These are phyloP conservation scores for Sugiyamaella japonica DNA, from an alignment of 1,139 yeast genomes.

Conservation along the genomic window DNA sequence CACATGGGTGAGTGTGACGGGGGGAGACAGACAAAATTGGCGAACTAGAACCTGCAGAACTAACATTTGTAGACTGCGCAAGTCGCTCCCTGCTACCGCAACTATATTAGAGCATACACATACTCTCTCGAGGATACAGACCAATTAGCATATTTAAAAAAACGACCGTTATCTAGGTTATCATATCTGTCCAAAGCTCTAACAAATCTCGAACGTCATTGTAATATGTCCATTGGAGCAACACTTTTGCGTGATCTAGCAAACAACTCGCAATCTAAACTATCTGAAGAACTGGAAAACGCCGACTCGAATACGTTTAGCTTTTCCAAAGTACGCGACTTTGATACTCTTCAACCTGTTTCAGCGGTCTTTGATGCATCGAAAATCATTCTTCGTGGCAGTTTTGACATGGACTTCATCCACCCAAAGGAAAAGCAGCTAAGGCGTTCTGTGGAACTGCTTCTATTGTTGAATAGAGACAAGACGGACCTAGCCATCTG, in stretches of 20 bases:
- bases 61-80: conserved; percentile 20
- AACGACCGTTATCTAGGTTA: conserved; percentile 46
- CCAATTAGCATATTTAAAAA: conserved; percentile 40
- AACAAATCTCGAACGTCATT: conserved; percentile 17
- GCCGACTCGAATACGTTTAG: conserved; percentile 33
- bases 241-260: conserved; percentile 28
- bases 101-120: conserved; percentile 40
- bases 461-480: conserved; percentile 25
- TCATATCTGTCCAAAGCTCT: conserved; percentile 37
- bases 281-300: conserved; percentile 27
- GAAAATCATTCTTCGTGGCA: conserved; percentile 37
- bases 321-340: conserved; percentile 37
- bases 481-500: conserved; percentile 40
- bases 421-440: conserved; percentile 34
- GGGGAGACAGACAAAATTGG: no score
- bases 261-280: conserved; percentile 26
- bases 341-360: conserved; percentile 35
- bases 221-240: conserved; percentile 19
- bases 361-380: conserved; percentile 36
- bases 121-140: conserved; percentile 40
- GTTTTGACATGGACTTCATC: conserved; percentile 37
- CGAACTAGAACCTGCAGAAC: no score
- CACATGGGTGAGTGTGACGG: conserved; percentile 17
- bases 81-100: conserved; percentile 32
- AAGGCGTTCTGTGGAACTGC: conserved; percentile 36